phyloP scores from a whole-genome alignment of 495 filamentous ascomycete species.

The Ascodesmis nigricans region DNA sequence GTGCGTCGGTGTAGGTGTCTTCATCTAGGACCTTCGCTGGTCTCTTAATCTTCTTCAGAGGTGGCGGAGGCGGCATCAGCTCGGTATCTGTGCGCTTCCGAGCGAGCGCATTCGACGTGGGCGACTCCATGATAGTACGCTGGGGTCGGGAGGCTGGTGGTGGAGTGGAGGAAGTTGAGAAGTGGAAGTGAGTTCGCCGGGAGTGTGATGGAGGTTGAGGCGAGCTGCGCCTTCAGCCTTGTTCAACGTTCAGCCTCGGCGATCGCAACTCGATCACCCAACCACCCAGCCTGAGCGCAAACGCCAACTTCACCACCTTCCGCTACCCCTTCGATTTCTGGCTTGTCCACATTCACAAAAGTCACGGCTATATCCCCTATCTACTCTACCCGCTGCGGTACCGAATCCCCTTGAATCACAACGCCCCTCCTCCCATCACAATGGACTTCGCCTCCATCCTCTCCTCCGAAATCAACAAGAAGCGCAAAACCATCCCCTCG shows the following conservation, averaged over 20 bases:
- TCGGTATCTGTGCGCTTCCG: constrained; percentile 44
- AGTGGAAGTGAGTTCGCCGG: too few relatives aligned
- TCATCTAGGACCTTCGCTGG: constrained; percentile 79
- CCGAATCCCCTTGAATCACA: too few relatives aligned
- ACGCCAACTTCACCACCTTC: too few relatives aligned
- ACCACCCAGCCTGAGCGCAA: too few relatives aligned
- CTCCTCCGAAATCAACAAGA: constrained; percentile 72
- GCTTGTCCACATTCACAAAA: too few relatives aligned
- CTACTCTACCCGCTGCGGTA: too few relatives aligned
- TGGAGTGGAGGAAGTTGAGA: background rate
- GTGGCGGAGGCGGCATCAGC: constrained; percentile 80
- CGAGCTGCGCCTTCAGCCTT: too few relatives aligned
- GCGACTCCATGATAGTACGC: constrained; percentile 8
- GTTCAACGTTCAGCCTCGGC: too few relatives aligned
- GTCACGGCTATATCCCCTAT: too few relatives aligned
- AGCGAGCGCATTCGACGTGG: constrained; percentile 32
- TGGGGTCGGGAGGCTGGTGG: background rate
- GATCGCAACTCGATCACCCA: too few relatives aligned
- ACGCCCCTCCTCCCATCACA: constrained; percentile 14
- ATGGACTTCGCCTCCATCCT: constrained; percentile 95
- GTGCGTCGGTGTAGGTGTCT: constrained; percentile 71
- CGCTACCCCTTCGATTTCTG: too few relatives aligned
- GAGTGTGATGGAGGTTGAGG: too few relatives aligned
- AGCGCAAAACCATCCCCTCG: constrained; percentile 25
- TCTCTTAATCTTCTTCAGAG: constrained; percentile 77